phyloP scores from a whole-genome alignment of 108 stramenopile genomes.

The Nitzschia inconspicua region DNA sequence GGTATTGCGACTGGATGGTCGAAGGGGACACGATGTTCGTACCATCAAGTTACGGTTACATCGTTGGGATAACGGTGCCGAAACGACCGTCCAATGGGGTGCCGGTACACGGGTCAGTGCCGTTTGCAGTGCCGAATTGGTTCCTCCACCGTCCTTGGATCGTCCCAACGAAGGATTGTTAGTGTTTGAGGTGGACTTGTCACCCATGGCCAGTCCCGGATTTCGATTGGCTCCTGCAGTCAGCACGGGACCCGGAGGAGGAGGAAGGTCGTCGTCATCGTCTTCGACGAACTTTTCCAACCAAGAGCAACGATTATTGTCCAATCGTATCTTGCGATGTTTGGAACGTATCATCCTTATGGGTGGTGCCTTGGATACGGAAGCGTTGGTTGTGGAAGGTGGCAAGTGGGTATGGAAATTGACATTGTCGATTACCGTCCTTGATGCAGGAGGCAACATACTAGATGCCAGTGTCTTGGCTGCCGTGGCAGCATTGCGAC shows the following conservation, averaged over 20 bases:
- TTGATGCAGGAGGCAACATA: slow-evolving; percentile 86
- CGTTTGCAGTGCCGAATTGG: slow-evolving; percentile 50
- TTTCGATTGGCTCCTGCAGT: slow-evolving; percentile 62
- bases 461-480: slow-evolving; percentile 84
- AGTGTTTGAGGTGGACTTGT: slow-evolving; percentile 76
- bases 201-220: slow-evolving; percentile 76
- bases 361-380: slow-evolving; percentile 85
- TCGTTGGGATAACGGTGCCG: slow-evolving; percentile 67
- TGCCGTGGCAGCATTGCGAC: slow-evolving; percentile 86
- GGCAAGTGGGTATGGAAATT: slow-evolving; percentile 91
- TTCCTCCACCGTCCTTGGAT: slow-evolving; percentile 80
- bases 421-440: slow-evolving; percentile 60
- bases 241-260: slow-evolving; percentile 51
- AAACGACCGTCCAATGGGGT: slow-evolving; percentile 78
- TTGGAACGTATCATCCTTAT: slow-evolving; percentile 69
- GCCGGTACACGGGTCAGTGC: slow-evolving; percentile 55
- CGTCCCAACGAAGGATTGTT: slow-evolving; percentile 87
- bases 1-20: slow-evolving; percentile 64
- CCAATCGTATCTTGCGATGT: slow-evolving; percentile 70
- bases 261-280: slow-evolving; percentile 24
- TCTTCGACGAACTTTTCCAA: slow-evolving; percentile 25
- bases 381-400: slow-evolving; percentile 81
- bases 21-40: slow-evolving; percentile 58
- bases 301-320: slow-evolving; percentile 39
- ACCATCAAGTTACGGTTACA: slow-evolving; percentile 55